Evolutionary conservation across 176 grass and related monocot species (phyloP), one percentile per base, ranked within the genome.

Genomic region (Ensete glaucum): DNA sequence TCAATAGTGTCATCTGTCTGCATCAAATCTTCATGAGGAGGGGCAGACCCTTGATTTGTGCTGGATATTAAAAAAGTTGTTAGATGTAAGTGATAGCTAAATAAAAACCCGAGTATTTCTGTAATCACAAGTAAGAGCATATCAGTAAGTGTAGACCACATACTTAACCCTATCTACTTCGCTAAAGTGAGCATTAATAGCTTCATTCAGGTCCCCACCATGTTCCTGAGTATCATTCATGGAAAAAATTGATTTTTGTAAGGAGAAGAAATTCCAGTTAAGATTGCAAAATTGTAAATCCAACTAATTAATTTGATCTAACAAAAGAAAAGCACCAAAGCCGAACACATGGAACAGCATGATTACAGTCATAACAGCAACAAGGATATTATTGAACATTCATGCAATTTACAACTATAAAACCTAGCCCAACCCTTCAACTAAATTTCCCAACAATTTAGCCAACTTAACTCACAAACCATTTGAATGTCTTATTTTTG

Each of bases 171-270:
- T 73, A 73, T 91, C 96, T 77, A 88, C 86, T 75, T 94, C 96
- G 70, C 83, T 86, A 73, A 99, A 94, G 78, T 91, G 87, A 64
- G 88, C 96, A 79, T 99, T 91, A 64, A 99, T 87, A 73, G 96
- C 96, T 81, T 74, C 88, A 85, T 95, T 99, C 80, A 99, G 91
- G 79, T 99, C 84, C 2, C 87, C 87, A 76, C 75, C 81, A 82
- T 88, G 84, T 82, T 99, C 88, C 91, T 99, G 85, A 69, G 3
- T 49, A 52, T 62, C 26, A 80, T 82, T 29, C 22, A 29, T 27
- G 8, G 57, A 17, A 15, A 51, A 21, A 1, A 1, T 29, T 74
- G 14, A 62, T 19, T 62, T 62, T 62, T 62, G 57, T 7, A 62
- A 54, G 21, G 11, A 50, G 14, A 17, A 50, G 68, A 52, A 71